Evolutionary conservation across 768 basidiomycete genomes (phyloP), one percentile per base, ranked within the genome.

Genomic region (Russula brevipes): DNA sequence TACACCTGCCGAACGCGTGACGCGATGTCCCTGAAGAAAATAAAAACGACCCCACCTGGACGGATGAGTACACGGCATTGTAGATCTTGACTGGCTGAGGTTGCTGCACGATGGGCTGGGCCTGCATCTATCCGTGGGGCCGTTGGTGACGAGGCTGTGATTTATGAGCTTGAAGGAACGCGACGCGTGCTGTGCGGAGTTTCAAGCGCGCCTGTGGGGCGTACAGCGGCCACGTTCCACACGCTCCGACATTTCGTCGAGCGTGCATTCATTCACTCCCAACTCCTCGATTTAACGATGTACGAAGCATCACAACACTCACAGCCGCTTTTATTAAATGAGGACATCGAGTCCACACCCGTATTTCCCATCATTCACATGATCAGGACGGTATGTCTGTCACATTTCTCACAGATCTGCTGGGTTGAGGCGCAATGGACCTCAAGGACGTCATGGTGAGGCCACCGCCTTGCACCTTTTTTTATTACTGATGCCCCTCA

Each of bases 51-150:
- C 58, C 70, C 78, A 81, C 90, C 87, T 92, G 90, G 9, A 94
- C 91, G 9, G 90, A 91, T 19, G 89, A 91, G 71, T 94, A 93
- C 53, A 94, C 91, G 6, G 91, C 91, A 84, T 94, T 94, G 78
- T 94, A 94, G 67, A 94, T 92, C 77, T 91, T 91, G 61, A 91
- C 86, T 50, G 77, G 76, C 41, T 84, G 81, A 31, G 75, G 68
- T 39, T 67, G 72, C 24, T 67, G 65, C 17, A 57, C 61, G 55
- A 50, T 17, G 39, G 59, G 57, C 36, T 67, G 59, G 42, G 59
- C 57, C 59, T 59, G 54, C 59, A 67, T 56, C 50, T 66, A 61
- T 50, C 44, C 35, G 41, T 52, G 17, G 8, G 33, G 31, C 17
- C 8, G 46, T 42, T 9, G 12, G 42, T 35, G 10, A 45, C 11